A percentile compares a stretch with the other conserved stretches of the same genome.
phyloP scores from a whole-genome alignment of 768 basidiomycete species.

The Xerocomellus chrysenteron region DNA sequence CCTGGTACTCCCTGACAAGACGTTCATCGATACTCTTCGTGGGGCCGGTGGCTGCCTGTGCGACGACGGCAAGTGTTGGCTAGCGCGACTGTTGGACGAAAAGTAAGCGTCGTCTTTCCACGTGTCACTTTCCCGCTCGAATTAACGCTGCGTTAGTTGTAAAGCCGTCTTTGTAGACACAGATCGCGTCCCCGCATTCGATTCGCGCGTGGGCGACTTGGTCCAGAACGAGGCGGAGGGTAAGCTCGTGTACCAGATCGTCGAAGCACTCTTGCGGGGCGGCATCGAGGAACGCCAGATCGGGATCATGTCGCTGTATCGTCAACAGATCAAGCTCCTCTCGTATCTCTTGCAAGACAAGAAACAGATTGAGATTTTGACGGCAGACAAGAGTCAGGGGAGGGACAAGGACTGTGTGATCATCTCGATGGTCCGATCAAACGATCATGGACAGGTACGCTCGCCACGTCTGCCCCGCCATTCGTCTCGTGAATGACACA shows the following conservation, averaged over 20 bases:
- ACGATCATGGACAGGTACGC: constrained; percentile 71
- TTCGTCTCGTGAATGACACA: not conserved
- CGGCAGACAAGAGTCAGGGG: constrained; percentile 92
- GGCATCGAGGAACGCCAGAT: constrained; percentile 73
- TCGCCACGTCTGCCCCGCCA: not conserved
- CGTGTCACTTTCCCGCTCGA: too few species aligned
- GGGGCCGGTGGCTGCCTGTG: constrained; percentile 29
- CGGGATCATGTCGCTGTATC: constrained; percentile 88
- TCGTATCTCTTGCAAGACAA: constrained; percentile 57
- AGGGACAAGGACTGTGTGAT: constrained; percentile 95
- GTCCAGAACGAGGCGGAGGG: constrained; percentile 90
- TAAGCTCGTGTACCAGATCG: constrained; percentile 60
- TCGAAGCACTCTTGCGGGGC: constrained; percentile 58
- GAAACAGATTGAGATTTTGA: constrained; percentile 76
- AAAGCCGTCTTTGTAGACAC: constrained; percentile 96
- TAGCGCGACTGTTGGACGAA: constrained; percentile 59
- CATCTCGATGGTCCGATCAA: constrained; percentile 90
- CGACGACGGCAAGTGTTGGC: constrained; percentile 59
- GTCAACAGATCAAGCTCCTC: constrained; percentile 93
- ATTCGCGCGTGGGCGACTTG: constrained; percentile 82
- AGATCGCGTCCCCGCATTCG: constrained; percentile 72
- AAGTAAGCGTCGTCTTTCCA: constrained; percentile 44
- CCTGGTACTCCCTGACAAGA: constrained; percentile 51
- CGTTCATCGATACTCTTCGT: constrained; percentile 48
- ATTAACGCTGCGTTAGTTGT: constrained; percentile 46